Evolutionary conservation across 1,284 basidiomycete species (phyloP).

Genomic region (Phlebopus sp.): DNA sequence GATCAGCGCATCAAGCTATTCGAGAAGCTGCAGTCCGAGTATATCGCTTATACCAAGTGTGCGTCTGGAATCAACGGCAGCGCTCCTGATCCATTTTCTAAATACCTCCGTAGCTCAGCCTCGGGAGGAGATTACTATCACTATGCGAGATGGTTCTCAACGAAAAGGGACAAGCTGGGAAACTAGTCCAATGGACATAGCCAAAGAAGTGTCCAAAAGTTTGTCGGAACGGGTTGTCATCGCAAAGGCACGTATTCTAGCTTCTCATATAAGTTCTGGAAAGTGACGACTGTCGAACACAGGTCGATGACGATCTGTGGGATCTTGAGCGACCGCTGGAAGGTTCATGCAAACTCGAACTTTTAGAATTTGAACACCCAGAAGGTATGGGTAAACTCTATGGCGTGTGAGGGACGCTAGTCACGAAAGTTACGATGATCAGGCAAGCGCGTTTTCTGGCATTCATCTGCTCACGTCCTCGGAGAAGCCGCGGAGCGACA

Average conservation of each 20-base stretch:
- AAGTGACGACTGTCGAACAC: neutral
- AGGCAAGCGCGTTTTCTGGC: slow-evolving; percentile 99
- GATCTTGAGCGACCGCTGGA: slow-evolving; percentile 95
- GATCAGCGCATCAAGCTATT: slow-evolving; percentile 90
- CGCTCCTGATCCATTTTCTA: slow-evolving; percentile 5
- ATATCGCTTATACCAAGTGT: slow-evolving; percentile 82
- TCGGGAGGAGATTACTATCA: slow-evolving; percentile 81
- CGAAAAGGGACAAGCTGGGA: slow-evolving; percentile 90
- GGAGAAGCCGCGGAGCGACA: slow-evolving; percentile 96
- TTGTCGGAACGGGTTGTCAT: slow-evolving; percentile 91
- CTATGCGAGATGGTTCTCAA: slow-evolving; percentile 84
- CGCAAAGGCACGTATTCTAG: slow-evolving; percentile 65
- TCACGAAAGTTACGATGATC: neutral
- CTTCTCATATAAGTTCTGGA: neutral
- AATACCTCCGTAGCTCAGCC: slow-evolving; percentile 65
- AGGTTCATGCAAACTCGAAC: slow-evolving; percentile 73
- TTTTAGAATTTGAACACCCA: slow-evolving; percentile 93
- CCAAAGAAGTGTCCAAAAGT: slow-evolving; percentile 84
- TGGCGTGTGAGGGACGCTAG: neutral
- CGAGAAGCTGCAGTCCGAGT: slow-evolving; percentile 84
- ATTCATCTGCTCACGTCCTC: slow-evolving; percentile 98
- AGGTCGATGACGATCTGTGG: slow-evolving; percentile 91
- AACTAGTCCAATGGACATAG: slow-evolving; percentile 93
- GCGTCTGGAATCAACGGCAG: slow-evolving; percentile 12
- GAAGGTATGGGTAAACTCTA: slow-evolving; percentile 58